These are phyloP conservation scores for Porcisia hertigi DNA, from an alignment of 208 protist genomes.

Conservation along the genomic window DNA sequence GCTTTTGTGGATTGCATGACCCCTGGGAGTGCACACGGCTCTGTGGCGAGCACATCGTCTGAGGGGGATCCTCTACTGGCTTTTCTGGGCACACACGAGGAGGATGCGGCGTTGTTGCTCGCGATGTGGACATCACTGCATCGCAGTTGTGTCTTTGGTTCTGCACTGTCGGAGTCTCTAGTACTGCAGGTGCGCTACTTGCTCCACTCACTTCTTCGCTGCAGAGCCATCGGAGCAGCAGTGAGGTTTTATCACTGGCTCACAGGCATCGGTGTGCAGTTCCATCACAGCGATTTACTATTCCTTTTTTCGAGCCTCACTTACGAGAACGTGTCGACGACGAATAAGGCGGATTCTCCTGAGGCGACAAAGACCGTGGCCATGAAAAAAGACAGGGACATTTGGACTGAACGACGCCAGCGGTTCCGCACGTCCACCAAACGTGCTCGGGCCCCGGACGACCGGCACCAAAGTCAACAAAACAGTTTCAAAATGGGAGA, in stretches of 20 bases:
- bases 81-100: constrained; percentile 70
- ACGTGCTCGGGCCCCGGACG: neutral
- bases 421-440: constrained; percentile 1
- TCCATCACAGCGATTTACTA: constrained; percentile 66
- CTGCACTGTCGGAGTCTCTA: constrained; percentile 69
- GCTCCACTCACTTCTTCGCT: constrained; percentile 70
- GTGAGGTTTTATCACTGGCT: constrained; percentile 72
- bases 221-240: constrained; percentile 61
- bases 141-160: constrained; percentile 76
- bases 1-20: neutral
- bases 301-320: constrained; percentile 75
- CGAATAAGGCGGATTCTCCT: constrained; percentile 18
- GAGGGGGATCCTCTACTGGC: constrained; percentile 50
- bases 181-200: constrained; percentile 67
- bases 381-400: constrained; percentile 27
- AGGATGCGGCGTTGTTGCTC: constrained; percentile 72
- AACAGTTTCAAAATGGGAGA: no score
- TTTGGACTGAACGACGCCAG: constrained; percentile 14
- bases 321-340: constrained; percentile 57
- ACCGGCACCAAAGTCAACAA: neutral
- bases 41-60: neutral
- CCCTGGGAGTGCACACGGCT: neutral
- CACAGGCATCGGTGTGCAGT: constrained; percentile 65
- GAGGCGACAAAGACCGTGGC: constrained; percentile 25
- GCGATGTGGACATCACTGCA: constrained; percentile 82